Evolutionary conservation across 495 filamentous ascomycete genomes (phyloP).

Genomic region (Neurospora pannonica): DNA sequence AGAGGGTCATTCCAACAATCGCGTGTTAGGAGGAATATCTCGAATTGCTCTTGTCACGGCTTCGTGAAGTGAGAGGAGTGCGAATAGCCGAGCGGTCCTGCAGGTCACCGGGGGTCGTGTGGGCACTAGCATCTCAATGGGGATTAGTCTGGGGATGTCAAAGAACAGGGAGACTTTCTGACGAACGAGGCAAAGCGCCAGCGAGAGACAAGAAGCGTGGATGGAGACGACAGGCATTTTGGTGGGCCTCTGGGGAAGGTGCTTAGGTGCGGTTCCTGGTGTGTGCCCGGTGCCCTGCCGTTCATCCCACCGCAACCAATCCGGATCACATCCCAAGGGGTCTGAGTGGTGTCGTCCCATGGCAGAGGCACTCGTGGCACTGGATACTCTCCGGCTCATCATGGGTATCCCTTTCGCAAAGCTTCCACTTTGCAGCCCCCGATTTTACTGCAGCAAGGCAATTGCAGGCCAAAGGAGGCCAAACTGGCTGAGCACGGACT

Average conservation of each 20-base stretch:
- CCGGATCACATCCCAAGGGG: not conserved
- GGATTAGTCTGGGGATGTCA: not conserved
- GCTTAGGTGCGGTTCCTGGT: not conserved
- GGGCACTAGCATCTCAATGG: not conserved
- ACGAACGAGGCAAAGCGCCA: not conserved
- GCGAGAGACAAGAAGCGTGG: not conserved
- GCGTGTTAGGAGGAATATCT: not conserved
- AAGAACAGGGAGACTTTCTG: not conserved
- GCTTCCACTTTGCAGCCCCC: not conserved
- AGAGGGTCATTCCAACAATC: not conserved
- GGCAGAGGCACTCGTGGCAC: not conserved
- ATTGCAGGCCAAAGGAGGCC: conserved; percentile 5
- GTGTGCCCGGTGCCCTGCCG: not conserved
- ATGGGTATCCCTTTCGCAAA: not conserved
- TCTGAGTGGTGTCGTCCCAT: not conserved
- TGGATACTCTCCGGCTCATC: not conserved
- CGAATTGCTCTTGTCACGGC: not conserved
- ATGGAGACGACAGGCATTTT: not conserved
- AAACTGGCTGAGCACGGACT: conserved; percentile 13
- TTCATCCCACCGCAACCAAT: not conserved
- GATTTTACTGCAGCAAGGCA: not conserved
- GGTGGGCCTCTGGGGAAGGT: not conserved
- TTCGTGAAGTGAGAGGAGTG: not conserved
- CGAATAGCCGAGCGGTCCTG: not conserved
- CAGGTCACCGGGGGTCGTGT: not conserved